A percentile compares a stretch with the other conserved stretches of the same genome.
phyloP scores from a whole-genome alignment of 768 basidiomycete species.

The Leccinum barrowsii region DNA sequence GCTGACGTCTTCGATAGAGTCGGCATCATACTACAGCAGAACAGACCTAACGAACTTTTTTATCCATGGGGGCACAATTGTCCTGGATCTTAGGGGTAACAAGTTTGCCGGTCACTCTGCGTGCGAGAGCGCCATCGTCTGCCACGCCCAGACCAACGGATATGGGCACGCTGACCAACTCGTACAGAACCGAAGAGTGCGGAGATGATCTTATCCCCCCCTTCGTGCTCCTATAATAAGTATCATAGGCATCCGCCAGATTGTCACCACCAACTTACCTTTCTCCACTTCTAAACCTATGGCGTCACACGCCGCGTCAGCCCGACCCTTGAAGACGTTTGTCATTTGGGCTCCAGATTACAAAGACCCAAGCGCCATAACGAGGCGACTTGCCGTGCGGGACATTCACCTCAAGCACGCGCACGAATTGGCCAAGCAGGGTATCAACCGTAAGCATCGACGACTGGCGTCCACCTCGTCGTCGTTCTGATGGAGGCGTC shows the following conservation, averaged over 20 bases:
- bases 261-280: background rate
- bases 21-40: conserved; percentile 48
- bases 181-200: background rate
- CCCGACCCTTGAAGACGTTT: conserved; percentile 30
- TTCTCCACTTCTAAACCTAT: conserved; percentile 7
- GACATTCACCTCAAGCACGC: conserved; percentile 45
- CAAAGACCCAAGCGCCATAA: conserved; percentile 50
- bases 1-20: conserved; percentile 43
- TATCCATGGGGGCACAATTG: conserved; percentile 37
- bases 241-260: background rate
- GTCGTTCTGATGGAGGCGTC: conserved; percentile 7
- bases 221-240: background rate
- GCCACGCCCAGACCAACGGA: conserved; percentile 51
- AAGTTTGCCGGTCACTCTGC: conserved; percentile 51
- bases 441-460: conserved; percentile 46
- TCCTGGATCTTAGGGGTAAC: conserved; percentile 55
- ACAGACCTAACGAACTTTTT: conserved; percentile 57
- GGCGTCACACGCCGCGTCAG: conserved; percentile 2
- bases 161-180: background rate
- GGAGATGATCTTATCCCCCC: background rate
- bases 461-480: background rate
- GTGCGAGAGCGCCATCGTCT: conserved; percentile 19
- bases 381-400: conserved; percentile 52
- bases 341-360: conserved; percentile 67
- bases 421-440: conserved; percentile 34